Evolutionary conservation across 805 yeast species (phyloP), one percentile per base, ranked within the genome.

Genomic region (Lipomyces sp.): DNA sequence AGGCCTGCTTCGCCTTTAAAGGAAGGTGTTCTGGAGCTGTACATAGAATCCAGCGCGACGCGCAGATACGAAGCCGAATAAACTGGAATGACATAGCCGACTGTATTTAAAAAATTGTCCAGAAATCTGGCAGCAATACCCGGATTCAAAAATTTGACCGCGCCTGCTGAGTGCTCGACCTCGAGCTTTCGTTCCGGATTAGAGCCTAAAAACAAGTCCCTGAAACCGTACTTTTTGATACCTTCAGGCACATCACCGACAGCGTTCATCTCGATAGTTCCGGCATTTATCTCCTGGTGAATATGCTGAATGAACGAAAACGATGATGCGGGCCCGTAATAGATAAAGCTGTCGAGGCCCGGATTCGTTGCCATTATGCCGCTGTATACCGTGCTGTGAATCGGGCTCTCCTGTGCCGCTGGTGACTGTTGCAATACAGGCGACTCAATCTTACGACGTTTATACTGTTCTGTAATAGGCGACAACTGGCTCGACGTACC

Each of bases 291-390:
- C 51, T 64, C 71, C 48, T 66, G 70, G 57, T 67, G 71, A 24
- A 67, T 62, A 35, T 67, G 71, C 57, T 67, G 71, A 18, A 67
- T 67, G 57, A 67, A 67, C 10, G 71, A 67, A 48, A 67, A 67
- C 34, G 71, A 53, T 13, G 71, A 66, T 10, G 71, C 71, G 13
- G 71, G 71, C 11, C 71, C 71, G 59, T 67, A 67, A 53, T 67
- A 67, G n/a, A 67, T 62, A 57, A 67, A 67, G 18, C 67, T 63
- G 13, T 67, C 71, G 15, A 57, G 37, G 13, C 61, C 62, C 5
- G 71, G 63, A 37, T 66, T 63, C 1, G 45, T 35, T 7, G 71
- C 69, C 13, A 67, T 67, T 10, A 67, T 42, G 15, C 71, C 71
- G 37, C 64, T 59, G 57, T 63, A 63, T 3, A 67, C 61, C 15